phyloP scores from a whole-genome alignment of 176 grass and related monocot genomes.

The Chrysopogon serrulatus region DNA sequence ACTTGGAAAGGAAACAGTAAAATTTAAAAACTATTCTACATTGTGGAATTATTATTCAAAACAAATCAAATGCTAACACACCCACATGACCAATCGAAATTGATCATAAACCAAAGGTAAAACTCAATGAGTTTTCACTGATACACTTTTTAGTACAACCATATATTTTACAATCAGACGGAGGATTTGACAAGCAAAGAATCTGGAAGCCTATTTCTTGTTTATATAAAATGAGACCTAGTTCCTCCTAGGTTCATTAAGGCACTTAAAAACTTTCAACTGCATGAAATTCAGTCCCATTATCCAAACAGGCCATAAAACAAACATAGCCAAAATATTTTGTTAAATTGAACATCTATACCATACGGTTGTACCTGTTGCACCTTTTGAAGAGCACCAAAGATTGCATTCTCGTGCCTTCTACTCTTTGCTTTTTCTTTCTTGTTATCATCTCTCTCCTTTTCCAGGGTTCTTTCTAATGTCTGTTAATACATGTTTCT shows the following conservation, averaged over 20 bases:
- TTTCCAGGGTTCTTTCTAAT: slow-evolving; percentile 84
- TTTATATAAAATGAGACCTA: not conserved
- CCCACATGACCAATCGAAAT: not conserved
- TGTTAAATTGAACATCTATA: not conserved
- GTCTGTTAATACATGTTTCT: slow-evolving; percentile 49
- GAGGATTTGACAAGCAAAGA: not conserved
- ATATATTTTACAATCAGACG: not conserved
- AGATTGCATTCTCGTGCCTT: slow-evolving; percentile 35
- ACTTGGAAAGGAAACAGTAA: not conserved
- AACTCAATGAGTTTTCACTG: not conserved
- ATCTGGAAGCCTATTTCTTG: not conserved
- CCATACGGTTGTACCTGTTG: slow-evolving; percentile 25
- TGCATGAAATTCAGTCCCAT: not conserved
- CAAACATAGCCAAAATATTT: not conserved
- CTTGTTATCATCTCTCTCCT: slow-evolving; percentile 62
- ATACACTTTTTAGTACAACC: not conserved
- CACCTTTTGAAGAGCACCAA: slow-evolving; percentile 17
- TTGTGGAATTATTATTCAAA: not conserved
- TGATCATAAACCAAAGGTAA: not conserved
- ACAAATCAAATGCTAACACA: not conserved
- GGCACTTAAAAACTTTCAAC: not conserved
- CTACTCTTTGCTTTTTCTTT: slow-evolving; percentile 52
- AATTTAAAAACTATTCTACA: not conserved
- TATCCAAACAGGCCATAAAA: not conserved
- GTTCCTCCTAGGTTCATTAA: not conserved